Evolutionary conservation across 441 rosid species (phyloP).

Genomic region (Theobroma grandiflorum): DNA sequence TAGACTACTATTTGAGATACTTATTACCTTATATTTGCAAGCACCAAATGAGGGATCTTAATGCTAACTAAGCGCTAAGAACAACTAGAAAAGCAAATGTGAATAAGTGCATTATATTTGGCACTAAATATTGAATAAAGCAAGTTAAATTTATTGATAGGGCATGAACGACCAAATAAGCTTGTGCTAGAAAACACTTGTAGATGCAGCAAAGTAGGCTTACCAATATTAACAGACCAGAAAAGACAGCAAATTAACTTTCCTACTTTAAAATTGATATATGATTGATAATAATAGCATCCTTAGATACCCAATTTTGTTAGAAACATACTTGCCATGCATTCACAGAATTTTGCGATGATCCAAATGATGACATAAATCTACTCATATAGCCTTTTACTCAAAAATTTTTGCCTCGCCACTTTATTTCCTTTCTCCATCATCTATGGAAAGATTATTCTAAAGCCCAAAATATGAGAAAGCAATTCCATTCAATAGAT

Average conservation of each 20-base stretch:
- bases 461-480: neutral
- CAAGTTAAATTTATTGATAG: neutral
- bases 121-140: neutral
- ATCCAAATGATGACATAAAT: neutral
- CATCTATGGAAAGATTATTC: neutral
- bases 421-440: neutral
- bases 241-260: neutral
- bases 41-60: neutral
- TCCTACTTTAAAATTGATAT: neutral
- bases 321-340: neutral
- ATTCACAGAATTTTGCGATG: neutral
- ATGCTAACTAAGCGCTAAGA: neutral
- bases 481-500: neutral
- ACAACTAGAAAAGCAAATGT: neutral
- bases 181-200: neutral
- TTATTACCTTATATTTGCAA: neutral
- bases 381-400: neutral
- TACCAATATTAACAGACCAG: neutral
- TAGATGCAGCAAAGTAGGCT: neutral
- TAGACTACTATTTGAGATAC: slow-evolving; percentile 3
- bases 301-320: neutral
- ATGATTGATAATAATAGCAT: neutral
- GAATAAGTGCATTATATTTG: neutral
- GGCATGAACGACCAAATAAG: neutral
- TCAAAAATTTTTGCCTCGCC: neutral